Percentiles rank a stretch among this genome's conserved stretches.
Evolutionary conservation across 2,329 filamentous ascomycete genomes (phyloP).

Genomic region (Stagonosporopsis rhizophila): DNA sequence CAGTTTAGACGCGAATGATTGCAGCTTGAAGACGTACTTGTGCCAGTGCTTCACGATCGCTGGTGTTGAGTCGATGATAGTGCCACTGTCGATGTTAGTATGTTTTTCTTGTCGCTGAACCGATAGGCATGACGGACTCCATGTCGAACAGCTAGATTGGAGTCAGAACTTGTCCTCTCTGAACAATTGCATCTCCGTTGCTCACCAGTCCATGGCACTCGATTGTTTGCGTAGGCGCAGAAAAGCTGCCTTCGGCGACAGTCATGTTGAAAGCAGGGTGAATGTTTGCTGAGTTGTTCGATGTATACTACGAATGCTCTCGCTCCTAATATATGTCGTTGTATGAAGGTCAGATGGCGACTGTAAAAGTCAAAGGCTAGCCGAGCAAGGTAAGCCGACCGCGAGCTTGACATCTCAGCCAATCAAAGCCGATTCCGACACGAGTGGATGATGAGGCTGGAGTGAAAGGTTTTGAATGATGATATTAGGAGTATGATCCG

Average conservation of each 20-base stretch:
- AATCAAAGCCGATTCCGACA: slow-evolving; percentile 11
- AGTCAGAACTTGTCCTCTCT: background rate
- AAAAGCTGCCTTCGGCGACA: slow-evolving; percentile 48
- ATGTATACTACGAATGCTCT: background rate
- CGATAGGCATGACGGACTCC: slow-evolving; percentile 30
- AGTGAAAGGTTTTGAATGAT: background rate
- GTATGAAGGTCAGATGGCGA: slow-evolving; percentile 7
- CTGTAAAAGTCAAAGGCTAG: slow-evolving; percentile 6
- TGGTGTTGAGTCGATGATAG: slow-evolving; percentile 80
- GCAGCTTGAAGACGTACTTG: slow-evolving; percentile 56
- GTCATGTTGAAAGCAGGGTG: slow-evolving; percentile 32
- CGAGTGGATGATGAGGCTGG: slow-evolving; percentile 2
- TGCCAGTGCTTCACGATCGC: slow-evolving; percentile 83
- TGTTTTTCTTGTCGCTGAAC: background rate
- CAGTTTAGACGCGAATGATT: slow-evolving; percentile 6
- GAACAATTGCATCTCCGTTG: background rate
- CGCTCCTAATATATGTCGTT: slow-evolving; percentile 1
- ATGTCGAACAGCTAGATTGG: slow-evolving; percentile 44
- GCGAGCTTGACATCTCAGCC: background rate
- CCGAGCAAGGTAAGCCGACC: slow-evolving; percentile 9
- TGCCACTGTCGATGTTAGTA: slow-evolving; percentile 62
- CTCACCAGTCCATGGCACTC: slow-evolving; percentile 54
- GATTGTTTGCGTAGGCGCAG: slow-evolving; percentile 50
- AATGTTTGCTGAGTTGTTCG: background rate
- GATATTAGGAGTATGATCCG: background rate